Evolutionary conservation across 2,329 filamentous ascomycete genomes (phyloP), one percentile per base, ranked within the genome.

Genomic region (Hypoxylon sp.): DNA sequence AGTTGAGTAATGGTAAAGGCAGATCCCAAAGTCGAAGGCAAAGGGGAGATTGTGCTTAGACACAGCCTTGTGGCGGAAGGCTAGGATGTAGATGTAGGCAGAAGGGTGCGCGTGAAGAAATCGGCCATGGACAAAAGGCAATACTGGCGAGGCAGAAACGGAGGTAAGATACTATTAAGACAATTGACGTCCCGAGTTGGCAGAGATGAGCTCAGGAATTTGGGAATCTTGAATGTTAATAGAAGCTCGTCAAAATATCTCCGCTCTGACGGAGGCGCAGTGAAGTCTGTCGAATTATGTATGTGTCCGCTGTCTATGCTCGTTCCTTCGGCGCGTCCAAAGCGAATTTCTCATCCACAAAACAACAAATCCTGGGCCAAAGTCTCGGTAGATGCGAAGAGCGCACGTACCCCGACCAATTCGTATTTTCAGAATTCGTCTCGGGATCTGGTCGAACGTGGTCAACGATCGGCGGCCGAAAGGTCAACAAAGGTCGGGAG

Each of bases 251-350:
- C 48, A 59, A n/a, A 60, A 61, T 56, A 48, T 53, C 48, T 63
- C 56, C 60, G 56, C 63, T 55, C 26, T 26, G 33, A 30, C 49
- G 57, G 66, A 45, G 66, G 66, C 66, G 66, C 66, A 69, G 66
- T 56, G 16, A 52, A 49, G 45, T 57, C 30, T 18, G 36, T 28
- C 14, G 51, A 61, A 54, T 28, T 40, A 49, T 14, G 46, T 53
- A 52, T 50, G 48, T 26, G 45, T 24, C 16, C 50, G 26, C 44
- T 49, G 49, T 49, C 32, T 48, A 42, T 44, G 40, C 42, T 28
- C 48, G 44, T 55, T 46, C 22, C 36, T 44, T 52, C 28, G 46
- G 57, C 61, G 60, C 51, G 56, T 53, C 32, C 30, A 26, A 36
- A 20, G 14, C 40, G 30, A 26, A 54, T 20, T 53, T 36, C 44